These are phyloP conservation scores for Nakazawaea ambrosiae DNA, from an alignment of 805 yeast genomes.

Conservation along the genomic window DNA sequence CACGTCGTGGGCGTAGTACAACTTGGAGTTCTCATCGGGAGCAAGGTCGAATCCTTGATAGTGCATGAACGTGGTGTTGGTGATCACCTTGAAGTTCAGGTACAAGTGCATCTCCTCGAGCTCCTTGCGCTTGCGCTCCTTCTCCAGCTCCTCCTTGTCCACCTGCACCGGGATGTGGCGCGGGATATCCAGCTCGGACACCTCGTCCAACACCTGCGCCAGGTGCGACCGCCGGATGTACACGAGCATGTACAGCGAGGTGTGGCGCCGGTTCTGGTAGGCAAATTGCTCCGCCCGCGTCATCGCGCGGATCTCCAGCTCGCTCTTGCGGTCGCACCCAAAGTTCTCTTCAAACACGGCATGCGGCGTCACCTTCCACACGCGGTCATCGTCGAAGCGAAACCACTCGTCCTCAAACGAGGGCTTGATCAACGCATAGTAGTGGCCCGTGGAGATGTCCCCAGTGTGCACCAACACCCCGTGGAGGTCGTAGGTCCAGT, in stretches of 20 bases:
- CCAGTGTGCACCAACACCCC: constrained; percentile 97
- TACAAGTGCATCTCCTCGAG: constrained; percentile 67
- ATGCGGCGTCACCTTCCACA: constrained; percentile 73
- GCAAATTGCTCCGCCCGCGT: constrained; percentile 56
- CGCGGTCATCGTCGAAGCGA: constrained; percentile 93
- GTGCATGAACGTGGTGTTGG: constrained; percentile 44
- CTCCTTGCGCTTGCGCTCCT: constrained; percentile 45
- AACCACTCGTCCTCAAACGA: constrained; percentile 66
- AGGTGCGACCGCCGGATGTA: constrained; percentile 65
- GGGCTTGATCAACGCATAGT: constrained; percentile 91
- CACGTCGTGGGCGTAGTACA: constrained; percentile 42
- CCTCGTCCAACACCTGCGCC: constrained; percentile 52
- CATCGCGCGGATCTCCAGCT: constrained; percentile 40
- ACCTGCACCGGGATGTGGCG: constrained; percentile 60
- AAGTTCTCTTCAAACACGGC: constrained; percentile 91
- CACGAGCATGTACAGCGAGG: constrained; percentile 96
- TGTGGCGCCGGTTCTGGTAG: constrained; percentile 67
- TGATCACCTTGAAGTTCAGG: constrained; percentile 49
- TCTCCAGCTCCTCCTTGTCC: constrained; percentile 52
- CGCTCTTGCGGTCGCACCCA: constrained; percentile 64
- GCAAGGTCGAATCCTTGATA: constrained; percentile 74
- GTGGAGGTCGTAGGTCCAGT: constrained; percentile 78
- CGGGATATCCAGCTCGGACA: constrained; percentile 54
- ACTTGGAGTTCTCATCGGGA: constrained; percentile 44
- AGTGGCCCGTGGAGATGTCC: constrained; percentile 93